Evolutionary conservation across 176 grass and related monocot species (phyloP), one percentile per base, ranked within the genome.

Genomic region (Ensete ventricosum): DNA sequence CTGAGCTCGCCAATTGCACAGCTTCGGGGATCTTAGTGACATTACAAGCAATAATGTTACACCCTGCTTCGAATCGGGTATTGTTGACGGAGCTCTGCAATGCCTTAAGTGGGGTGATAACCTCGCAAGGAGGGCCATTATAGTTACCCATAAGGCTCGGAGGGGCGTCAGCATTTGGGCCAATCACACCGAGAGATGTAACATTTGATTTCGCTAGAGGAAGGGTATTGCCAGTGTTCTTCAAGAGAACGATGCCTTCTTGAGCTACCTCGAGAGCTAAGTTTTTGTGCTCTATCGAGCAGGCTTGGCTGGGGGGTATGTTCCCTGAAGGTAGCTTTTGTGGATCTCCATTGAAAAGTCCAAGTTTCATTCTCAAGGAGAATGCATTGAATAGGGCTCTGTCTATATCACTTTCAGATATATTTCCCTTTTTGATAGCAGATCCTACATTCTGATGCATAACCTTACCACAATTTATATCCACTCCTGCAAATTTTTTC

Each of bases 201-300:
- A 87, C 80, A 24, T 49, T 20, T 20, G 88, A 34, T 59, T 82
- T 91, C 14, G 85, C 67, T 1, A 97, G 82, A 6, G 94, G 94
- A 1, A 97, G 94, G 19, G 89, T 22, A 64, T 26, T 64, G 71
- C 14, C 83, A 0, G 84, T 80, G 84, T 93, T 97, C 83, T 93
- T 97, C 9, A 97, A 85, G 5, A 97, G 65, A 82, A 97, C 94
- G 54, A 93, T 93, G 77, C 94, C 89, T 62, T 97, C 87, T 57
- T 60, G 86, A 17, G 94, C 90, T 19, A 82, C 90, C 55, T 93
- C 67, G 26, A 97, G 76, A 1, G 94, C 94, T 8, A 97, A 81
- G 50, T 83, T 68, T 66, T 91, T 90, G 85, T 97, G 94, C 79
- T 90, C 67, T 77, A 76, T 77, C 11, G 72, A 90, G 82, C 94